phyloP scores from a whole-genome alignment of 306 rosid species.

The Cicer judaicum region DNA sequence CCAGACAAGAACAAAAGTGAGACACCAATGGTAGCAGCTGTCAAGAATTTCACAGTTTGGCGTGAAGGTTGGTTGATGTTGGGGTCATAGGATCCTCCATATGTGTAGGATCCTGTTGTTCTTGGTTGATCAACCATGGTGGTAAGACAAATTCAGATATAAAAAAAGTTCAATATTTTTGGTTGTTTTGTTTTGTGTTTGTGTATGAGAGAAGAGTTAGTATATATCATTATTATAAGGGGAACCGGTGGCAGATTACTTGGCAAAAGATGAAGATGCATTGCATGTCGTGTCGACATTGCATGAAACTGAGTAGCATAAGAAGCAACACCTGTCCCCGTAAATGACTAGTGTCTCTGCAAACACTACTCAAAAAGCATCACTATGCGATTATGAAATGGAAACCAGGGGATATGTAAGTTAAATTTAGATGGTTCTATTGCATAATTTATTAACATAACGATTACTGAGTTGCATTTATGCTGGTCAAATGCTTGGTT shows the following conservation, averaged over 20 bases:
- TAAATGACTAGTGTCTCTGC: slow-evolving; percentile 41
- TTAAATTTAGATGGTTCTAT: neutral
- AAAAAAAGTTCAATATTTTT: neutral
- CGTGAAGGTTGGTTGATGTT: slow-evolving; percentile 37
- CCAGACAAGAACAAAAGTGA: slow-evolving; percentile 59
- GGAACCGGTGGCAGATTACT: slow-evolving; percentile 39
- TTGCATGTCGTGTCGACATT: slow-evolving; percentile 50
- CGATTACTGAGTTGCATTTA: neutral
- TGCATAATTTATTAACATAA: neutral
- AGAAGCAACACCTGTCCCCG: slow-evolving; percentile 44
- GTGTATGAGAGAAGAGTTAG: slow-evolving; percentile 28
- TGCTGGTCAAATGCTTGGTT: neutral
- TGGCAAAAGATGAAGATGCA: slow-evolving; percentile 45
- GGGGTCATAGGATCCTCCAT: slow-evolving; percentile 26
- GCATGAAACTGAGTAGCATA: slow-evolving; percentile 47
- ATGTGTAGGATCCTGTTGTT: slow-evolving; percentile 24
- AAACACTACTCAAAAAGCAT: neutral
- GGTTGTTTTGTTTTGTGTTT: neutral
- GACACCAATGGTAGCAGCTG: slow-evolving; percentile 58
- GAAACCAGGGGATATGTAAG: neutral
- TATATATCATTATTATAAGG: slow-evolving; percentile 36
- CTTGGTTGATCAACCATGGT: slow-evolving; percentile 44
- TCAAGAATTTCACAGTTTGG: slow-evolving; percentile 58
- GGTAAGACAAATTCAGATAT: neutral
- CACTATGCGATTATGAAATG: slow-evolving; percentile 3